Conservation (phyloP, 1,139 yeast species). For the Lodderomyces beijingensis region DNA sequence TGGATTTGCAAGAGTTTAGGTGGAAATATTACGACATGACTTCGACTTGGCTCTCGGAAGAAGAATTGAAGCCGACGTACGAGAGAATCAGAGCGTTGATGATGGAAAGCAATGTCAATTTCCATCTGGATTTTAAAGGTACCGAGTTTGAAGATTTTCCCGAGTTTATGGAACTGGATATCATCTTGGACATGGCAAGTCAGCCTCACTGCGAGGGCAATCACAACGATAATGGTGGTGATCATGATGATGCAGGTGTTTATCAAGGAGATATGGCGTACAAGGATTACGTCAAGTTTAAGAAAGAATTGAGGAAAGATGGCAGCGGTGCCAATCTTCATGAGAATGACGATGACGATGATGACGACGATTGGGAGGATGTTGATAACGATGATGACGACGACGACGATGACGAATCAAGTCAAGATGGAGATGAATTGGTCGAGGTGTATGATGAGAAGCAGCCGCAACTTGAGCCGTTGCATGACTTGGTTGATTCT, state of each 20-base stretch:
- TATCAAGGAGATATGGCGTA: constrained; percentile 18
- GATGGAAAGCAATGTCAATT: constrained; percentile 4
- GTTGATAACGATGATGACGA: constrained; percentile 6
- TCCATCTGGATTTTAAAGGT: constrained; percentile 9
- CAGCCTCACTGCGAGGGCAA: constrained; percentile 1
- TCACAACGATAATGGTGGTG: constrained; percentile 15
- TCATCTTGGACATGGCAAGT: constrained; percentile 9
- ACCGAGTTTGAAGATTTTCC: constrained; percentile 15
- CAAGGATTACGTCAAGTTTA: constrained; percentile 12
- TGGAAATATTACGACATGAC: constrained; percentile 9
- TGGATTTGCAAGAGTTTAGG: constrained; percentile 9
- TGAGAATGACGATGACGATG: constrained; percentile 6
- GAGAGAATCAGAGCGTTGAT: constrained; percentile 8
- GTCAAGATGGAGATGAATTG: constrained; percentile 4
- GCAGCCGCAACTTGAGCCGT: constrained; percentile 7
- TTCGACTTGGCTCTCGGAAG: constrained; percentile 9
- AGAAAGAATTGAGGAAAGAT: constrained; percentile 8
- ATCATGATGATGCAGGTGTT: constrained; percentile 17
- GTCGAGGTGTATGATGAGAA: constrained; percentile 5
- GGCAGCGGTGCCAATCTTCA: constrained; percentile 4
- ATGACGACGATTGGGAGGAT: constrained; percentile 11
- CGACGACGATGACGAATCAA: constrained; percentile 8
- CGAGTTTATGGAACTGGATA: constrained; percentile 12
- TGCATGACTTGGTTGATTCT: constrained; percentile 7
- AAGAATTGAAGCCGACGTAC: constrained; percentile 7